Percentiles rank a stretch among this genome's conserved stretches.
These are phyloP conservation scores for Glebionis coronaria DNA, from an alignment of 129 eudicot genomes.

Conservation along the genomic window DNA sequence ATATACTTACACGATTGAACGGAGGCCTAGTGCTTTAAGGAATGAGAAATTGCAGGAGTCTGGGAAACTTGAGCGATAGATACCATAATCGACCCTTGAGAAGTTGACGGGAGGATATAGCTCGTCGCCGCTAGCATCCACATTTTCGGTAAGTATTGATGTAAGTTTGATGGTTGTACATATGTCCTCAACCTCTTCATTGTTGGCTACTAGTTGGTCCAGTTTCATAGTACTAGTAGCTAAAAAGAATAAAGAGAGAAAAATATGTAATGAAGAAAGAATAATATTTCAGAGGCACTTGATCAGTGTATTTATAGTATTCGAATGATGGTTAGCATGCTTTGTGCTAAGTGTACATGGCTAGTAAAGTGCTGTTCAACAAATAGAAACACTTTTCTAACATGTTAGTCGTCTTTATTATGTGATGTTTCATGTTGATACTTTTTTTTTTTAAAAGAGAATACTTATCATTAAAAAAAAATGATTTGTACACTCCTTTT, in stretches of 20 bases:
- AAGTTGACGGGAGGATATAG: constrained; percentile 83
- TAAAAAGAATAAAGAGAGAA: neutral
- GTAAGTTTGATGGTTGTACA: constrained; percentile 31
- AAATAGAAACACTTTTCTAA: neutral
- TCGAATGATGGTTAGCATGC: constrained; percentile 26
- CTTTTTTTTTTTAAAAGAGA: no score
- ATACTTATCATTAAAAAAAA: no score
- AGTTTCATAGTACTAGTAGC: constrained; percentile 31
- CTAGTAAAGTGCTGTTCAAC: neutral
- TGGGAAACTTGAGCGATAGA: constrained; percentile 83
- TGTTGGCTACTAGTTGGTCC: constrained; percentile 28
- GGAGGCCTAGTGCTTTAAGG: constrained; percentile 68
- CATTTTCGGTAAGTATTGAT: constrained; percentile 20
- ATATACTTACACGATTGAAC: constrained; percentile 69
- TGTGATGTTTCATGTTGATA: no score
- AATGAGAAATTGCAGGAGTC: constrained; percentile 66
- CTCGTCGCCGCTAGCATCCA: constrained; percentile 40
- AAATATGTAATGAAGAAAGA: neutral
- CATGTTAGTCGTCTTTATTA: neutral
- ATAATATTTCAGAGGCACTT: neutral
- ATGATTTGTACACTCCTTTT: no score
- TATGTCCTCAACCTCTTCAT: constrained; percentile 20
- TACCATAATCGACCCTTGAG: constrained; percentile 80
- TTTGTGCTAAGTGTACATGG: constrained; percentile 11
- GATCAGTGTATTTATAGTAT: constrained; percentile 12